Percentiles rank a stretch among this genome's conserved stretches.
These are phyloP conservation scores for Epichloe sylvatica DNA, from an alignment of 2,329 filamentous ascomycete species.

Conservation along the genomic window DNA sequence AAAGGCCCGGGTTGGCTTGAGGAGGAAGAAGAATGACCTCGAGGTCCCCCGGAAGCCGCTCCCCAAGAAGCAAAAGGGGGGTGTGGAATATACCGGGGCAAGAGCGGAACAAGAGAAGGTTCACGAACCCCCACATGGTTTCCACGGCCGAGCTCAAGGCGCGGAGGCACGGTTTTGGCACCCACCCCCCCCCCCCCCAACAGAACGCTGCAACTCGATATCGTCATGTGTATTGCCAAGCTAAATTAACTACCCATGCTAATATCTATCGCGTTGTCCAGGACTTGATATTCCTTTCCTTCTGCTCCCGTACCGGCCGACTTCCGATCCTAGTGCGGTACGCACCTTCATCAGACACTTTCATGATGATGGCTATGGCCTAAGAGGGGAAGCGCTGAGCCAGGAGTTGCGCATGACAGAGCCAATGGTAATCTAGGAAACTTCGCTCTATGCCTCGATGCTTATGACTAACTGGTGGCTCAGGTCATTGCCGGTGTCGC, in stretches of 20 bases:
- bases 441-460: neutral
- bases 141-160: slow-evolving; percentile 89
- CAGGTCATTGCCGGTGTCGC: slow-evolving; percentile 85
- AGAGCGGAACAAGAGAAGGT: slow-evolving; percentile 88
- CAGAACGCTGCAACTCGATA: neutral
- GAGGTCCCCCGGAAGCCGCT: too few relatives aligned
- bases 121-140: slow-evolving; percentile 66
- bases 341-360: slow-evolving; percentile 88
- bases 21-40: slow-evolving; percentile 55
- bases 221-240: neutral
- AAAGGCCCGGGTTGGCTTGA: slow-evolving; percentile 57
- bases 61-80: too few relatives aligned
- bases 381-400: slow-evolving; percentile 55
- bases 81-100: too few relatives aligned
- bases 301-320: slow-evolving; percentile 84
- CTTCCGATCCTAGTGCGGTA: slow-evolving; percentile 80
- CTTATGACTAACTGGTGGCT: neutral
- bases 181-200: neutral
- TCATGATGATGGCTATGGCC: slow-evolving; percentile 56
- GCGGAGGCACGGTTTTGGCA: slow-evolving; percentile 55
- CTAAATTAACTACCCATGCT: neutral
- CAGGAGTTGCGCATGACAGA: slow-evolving; percentile 88
- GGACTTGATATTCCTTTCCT: slow-evolving; percentile 85
- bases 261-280: slow-evolving; percentile 20
- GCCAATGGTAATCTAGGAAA: slow-evolving; percentile 61